A percentile compares a stretch with the other conserved stretches of the same genome.
Conservation (phyloP, 1,284 basidiomycete genomes). For the Hortiboletus rubellus region DNA sequence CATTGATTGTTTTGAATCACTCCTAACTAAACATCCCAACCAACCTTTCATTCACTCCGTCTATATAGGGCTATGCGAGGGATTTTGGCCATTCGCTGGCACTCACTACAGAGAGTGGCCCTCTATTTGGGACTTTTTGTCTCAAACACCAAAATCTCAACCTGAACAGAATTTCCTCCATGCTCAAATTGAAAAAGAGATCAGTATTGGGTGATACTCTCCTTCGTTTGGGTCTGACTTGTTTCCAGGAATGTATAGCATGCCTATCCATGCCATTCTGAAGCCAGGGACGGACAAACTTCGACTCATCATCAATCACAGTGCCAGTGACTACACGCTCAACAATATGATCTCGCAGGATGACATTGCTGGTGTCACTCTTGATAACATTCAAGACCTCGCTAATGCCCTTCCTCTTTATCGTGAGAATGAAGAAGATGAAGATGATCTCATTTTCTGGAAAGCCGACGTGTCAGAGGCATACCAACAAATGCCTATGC, state of each 20-base stretch:
- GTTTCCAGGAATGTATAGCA: constrained; percentile 47
- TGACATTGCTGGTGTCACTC: constrained; percentile 16
- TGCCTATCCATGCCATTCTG: constrained; percentile 43
- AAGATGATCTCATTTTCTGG: constrained; percentile 7
- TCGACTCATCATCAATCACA: constrained; percentile 42
- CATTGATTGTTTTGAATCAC: no score
- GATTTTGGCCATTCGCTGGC: no score
- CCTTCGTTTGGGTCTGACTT: constrained; percentile 38
- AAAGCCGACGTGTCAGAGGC: constrained; percentile 44
- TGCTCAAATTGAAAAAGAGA: no score
- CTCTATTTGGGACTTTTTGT: no score
- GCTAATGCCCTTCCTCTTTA: constrained; percentile 19
- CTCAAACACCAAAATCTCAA: no score
- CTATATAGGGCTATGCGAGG: no score
- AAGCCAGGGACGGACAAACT: constrained; percentile 40
- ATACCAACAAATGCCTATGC: constrained; percentile 39
- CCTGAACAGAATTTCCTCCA: no score
- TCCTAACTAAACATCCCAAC: no score
- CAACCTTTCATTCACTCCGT: no score
- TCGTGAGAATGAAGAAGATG: background rate
- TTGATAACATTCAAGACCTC: constrained; percentile 33
- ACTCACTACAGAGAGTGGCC: no score
- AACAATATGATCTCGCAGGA: constrained; percentile 40
- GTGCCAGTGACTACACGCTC: constrained; percentile 31
- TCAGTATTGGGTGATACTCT: no score